phyloP scores from a whole-genome alignment of 331 rosid genomes.

The Malus hybrid region DNA sequence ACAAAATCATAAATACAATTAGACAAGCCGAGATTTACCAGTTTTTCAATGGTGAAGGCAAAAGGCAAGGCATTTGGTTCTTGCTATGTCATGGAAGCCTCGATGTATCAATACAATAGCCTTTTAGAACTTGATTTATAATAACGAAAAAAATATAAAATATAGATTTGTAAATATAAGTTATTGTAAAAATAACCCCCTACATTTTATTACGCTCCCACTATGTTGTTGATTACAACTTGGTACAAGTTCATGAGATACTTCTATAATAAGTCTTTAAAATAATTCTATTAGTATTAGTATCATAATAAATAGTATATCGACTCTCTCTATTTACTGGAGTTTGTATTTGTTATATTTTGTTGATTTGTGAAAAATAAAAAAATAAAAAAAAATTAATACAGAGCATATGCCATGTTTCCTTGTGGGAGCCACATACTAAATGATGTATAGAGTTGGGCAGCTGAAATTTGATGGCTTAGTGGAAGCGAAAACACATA shows the following conservation, averaged over 20 bases:
- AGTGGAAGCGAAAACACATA: too few species aligned
- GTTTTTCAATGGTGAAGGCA: background rate
- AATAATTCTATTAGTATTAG: background rate
- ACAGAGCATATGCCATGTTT: background rate
- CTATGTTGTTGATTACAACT: background rate
- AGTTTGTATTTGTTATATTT: background rate
- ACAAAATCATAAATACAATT: background rate
- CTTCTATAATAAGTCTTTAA: background rate
- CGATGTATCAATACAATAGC: background rate
- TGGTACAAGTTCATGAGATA: background rate
- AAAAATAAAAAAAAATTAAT: too few species aligned
- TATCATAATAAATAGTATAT: too few species aligned
- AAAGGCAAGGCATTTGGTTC: background rate
- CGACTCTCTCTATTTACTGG: background rate
- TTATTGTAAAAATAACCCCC: background rate
- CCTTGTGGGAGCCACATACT: background rate
- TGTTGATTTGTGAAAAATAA: background rate
- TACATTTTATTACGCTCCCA: background rate
- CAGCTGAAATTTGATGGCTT: too few species aligned
- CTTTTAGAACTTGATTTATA: background rate
- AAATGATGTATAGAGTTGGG: too few species aligned
- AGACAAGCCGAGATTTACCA: background rate
- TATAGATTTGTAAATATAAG: background rate
- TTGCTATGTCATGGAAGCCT: background rate
- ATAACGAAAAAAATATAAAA: background rate